Evolutionary conservation across 768 basidiomycete genomes (phyloP), one percentile per base, ranked within the genome.

Genomic region (Pulveroboletus sp.): DNA sequence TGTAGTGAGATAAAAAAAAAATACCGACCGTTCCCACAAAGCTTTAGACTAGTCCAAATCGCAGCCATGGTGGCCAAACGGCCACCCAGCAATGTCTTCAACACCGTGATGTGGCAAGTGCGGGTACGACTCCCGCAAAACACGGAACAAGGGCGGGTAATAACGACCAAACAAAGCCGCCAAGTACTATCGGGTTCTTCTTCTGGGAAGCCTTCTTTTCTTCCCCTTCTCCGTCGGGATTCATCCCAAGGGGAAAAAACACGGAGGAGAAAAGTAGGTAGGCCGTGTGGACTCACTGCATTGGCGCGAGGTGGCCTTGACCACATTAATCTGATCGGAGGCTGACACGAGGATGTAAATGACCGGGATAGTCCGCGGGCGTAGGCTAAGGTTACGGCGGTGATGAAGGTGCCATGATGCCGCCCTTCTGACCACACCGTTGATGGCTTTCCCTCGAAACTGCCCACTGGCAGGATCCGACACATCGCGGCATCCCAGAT

Each of bases 21-120:
- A 19, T 34, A 23, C 34, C 29, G 14, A 43, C 34, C 20, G 22
- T 42, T 53, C 49, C 49, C 49, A 54, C 43, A 39, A 43, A 23
- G 4, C n/a, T n/a, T n/a, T n/a, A n/a, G 9, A 24, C 4, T 17
- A 12, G n/a, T 20, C 31, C 29, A 45, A 14, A 24, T 16, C 17
- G 11, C 19, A 11, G 32, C 9, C 6, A 45, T 14, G 44, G 23
- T 19, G 24, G 39, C 23, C 24, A 13, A 11, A 31, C 11, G 24
- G 14, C n/a, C 22, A 31, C 41, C n/a, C 30, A 31, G 47, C 26
- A 24, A 6, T 24, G 24, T 29, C 22, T 40, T 32, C 27, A 27
- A 23, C 41, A 32, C 16, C 41, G 26, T 9, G n/a, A 38, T 36
- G 38, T 53, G 49, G 38, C 24, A 22, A 13, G 49, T 44, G 43